Base-by-base conservation (phyloP, 345 rosid species). In the Sonneratia alba region DNA sequence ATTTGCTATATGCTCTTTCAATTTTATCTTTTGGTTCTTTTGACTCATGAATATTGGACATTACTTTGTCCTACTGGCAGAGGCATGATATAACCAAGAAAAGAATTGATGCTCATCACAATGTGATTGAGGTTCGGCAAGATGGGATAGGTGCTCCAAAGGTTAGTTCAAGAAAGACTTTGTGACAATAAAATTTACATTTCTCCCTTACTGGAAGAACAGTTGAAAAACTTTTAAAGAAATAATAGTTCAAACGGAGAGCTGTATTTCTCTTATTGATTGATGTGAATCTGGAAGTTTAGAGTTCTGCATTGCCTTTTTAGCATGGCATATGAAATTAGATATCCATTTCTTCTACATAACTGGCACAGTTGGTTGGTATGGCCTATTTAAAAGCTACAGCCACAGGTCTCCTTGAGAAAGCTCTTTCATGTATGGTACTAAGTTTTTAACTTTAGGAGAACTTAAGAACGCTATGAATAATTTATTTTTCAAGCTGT, bases 31-130 rank as follows among this genome's bases (percentile, higher is more conserved):
- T 24, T 57, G 63, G 27, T 57, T 57, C 34, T n/a, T 24, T 22
- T n/a, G 14, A 57, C 63, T 21, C 3, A 21, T 19, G 22, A 7
- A 47, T 47, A 47, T 47, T 47, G 7, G 22, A 9, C 59, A 57
- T 57, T 24, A n/a, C 34, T 32, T n/a, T 55, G 13, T 9, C 64
- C 66, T 24, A 32, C 51, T 65, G 57, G 74, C 84, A 88, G 93
- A 89, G 73, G 74, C 93, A 89, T 79, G 91, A 87, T 76, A 84
- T 89, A 69, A 65, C 81, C 73, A 89, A 89, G 84, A 82, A 81
- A 78, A 84, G 93, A 73, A 77, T 89, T 19, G 85, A 89, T 74
- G 14, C 87, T 61, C 84, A 75, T 45, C 89, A 90, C 51, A 83
- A 87, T 70, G 88, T 85, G 21, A 80, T 85, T 9, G 89, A 87